Evolutionary conservation across 2,329 filamentous ascomycete species (phyloP).

Genomic region (Rhytidhysteron rufulum): DNA sequence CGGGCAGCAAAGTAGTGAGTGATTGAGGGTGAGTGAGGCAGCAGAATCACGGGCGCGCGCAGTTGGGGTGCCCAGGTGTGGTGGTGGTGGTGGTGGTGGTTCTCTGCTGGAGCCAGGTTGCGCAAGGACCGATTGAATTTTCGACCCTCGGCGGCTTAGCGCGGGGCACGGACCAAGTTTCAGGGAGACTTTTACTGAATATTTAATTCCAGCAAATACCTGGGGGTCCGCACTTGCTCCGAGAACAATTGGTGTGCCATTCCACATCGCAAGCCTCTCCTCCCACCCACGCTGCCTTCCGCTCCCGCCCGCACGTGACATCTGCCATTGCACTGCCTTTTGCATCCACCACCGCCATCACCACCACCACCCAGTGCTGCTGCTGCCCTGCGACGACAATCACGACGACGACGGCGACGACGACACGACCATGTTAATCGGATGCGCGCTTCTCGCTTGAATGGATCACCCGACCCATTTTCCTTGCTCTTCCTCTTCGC

Average conservation of each 20-base stretch:
- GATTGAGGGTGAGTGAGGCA: background rate
- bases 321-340: too few relatives aligned
- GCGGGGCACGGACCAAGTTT: background rate
- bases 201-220: constrained; percentile 4
- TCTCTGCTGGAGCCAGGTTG: background rate
- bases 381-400: too few relatives aligned
- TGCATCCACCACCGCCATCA: too few relatives aligned
- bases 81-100: background rate
- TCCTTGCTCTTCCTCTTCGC: background rate
- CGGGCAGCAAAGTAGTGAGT: background rate
- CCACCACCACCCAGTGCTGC: too few relatives aligned
- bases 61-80: background rate
- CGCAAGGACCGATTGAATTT: background rate
- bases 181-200: background rate
- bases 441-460: too few relatives aligned
- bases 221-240: background rate
- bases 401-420: too few relatives aligned
- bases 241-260: constrained; percentile 2
- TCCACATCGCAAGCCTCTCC: background rate
- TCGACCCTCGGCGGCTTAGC: constrained; percentile 1
- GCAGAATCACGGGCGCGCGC: too few relatives aligned
- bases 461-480: background rate
- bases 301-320: too few relatives aligned
- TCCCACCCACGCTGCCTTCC: constrained; percentile 1
- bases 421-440: too few relatives aligned